Evolutionary conservation across 1,284 basidiomycete genomes (phyloP).

Genomic region (Sanghuangporus baumii): DNA sequence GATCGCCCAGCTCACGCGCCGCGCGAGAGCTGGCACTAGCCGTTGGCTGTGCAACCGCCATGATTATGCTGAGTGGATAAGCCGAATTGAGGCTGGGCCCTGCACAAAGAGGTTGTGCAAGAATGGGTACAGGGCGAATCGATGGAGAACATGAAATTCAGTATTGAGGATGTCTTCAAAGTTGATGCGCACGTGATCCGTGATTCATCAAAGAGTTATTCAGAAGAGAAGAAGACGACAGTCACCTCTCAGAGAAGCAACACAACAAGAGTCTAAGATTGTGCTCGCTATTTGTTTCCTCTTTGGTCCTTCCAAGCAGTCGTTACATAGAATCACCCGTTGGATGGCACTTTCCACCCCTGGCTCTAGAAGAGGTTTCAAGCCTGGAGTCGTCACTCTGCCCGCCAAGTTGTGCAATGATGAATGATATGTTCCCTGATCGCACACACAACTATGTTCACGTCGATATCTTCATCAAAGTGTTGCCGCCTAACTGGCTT

Average conservation of each 20-base stretch:
- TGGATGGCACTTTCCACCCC: too few relatives aligned
- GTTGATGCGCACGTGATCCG: slow-evolving; percentile 1
- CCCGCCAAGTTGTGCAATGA: too few relatives aligned
- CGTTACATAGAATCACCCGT: too few relatives aligned
- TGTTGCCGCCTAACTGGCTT: neutral
- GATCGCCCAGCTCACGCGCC: slow-evolving; percentile 26
- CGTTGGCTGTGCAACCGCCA: slow-evolving; percentile 3
- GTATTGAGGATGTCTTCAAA: neutral
- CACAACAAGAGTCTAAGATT: too few relatives aligned
- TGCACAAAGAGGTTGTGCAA: neutral
- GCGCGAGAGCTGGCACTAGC: slow-evolving; percentile 16
- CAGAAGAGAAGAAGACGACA: too few relatives aligned
- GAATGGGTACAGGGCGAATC: neutral
- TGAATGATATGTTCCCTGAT: too few relatives aligned
- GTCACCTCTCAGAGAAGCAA: too few relatives aligned
- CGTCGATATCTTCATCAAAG: neutral
- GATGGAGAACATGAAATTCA: neutral
- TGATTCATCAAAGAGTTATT: neutral
- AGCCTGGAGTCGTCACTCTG: too few relatives aligned
- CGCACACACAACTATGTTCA: neutral
- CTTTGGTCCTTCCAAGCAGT: too few relatives aligned
- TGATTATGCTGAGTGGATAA: neutral
- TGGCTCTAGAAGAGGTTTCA: too few relatives aligned
- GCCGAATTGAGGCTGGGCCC: neutral
- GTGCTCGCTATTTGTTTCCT: too few relatives aligned